Base-by-base conservation (phyloP, 1,284 basidiomycete genomes). In the Pascua guehoae region DNA sequence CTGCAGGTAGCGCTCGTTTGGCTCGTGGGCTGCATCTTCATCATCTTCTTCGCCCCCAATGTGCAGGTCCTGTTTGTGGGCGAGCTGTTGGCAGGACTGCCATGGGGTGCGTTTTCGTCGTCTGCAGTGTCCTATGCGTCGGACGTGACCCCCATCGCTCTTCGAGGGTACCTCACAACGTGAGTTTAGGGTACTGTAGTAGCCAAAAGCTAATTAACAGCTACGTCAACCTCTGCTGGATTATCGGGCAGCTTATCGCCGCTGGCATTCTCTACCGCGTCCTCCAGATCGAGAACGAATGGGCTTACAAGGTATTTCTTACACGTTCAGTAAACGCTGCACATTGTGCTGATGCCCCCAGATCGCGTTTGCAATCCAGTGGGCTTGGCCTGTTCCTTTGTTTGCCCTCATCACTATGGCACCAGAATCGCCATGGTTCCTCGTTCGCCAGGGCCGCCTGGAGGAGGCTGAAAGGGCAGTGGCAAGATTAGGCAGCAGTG, bases 221-320 rank as follows among this genome's bases (percentile, higher is more conserved):
- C 17, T 69, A 65, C 51, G 78, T 81, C 64, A 80, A 80, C 69
- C 66, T 80, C 36, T 81, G 80, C 68, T 81, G 80, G 80, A 80
- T 77, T 37, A 67, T 78, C 39, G 78, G 78, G 9, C 66, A 68
- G 51, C 47, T 60, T 12, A 24, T 60, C 39, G 58, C 49, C 15
- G 55, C 54, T 10, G 58, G 54, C 14, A 54, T 60, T 32, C 66
- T 76, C 8, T 67, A 67, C 37, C 76, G 68, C 42, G 61, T 67
- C 16, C 62, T 74, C 45, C 49, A 50, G 51, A 67, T 68, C 41
- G 51, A 59, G 32, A 58, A 65, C 44, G 24, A 32, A 32, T 39
- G 41, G 50, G 12, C 32, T 15, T 65, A 58, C 58, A 32, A 32
- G 53, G 61, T 5, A 46, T 66, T 12, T 57, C 58, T 5, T 63